phyloP scores from a whole-genome alignment of 768 basidiomycete genomes.

The Hemileccinum rubropunctum region DNA sequence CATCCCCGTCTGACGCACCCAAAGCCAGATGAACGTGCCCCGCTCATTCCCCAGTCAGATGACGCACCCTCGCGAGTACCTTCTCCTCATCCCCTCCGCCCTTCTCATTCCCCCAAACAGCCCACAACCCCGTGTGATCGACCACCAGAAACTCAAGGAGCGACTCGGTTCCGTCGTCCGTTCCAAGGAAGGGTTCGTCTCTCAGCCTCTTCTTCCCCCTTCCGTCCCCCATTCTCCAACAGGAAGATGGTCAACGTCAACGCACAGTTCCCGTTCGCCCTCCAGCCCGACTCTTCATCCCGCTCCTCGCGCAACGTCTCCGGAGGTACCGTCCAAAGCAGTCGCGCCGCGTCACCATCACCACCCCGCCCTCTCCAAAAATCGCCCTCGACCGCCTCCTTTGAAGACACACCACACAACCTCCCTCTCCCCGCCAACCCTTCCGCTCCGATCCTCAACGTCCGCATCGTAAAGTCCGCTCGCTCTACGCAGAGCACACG shows the following conservation, averaged over 20 bases:
- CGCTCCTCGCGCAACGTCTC: constrained; percentile 35
- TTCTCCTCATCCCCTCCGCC: not conserved
- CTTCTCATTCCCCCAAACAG: constrained; percentile 10
- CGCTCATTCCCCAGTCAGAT: constrained; percentile 27
- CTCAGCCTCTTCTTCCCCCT: not conserved
- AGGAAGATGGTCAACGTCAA: constrained; percentile 75
- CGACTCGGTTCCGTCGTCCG: constrained; percentile 55
- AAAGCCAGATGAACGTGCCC: constrained; percentile 23
- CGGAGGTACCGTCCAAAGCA: constrained; percentile 23
- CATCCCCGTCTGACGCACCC: not conserved
- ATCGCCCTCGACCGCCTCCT: constrained; percentile 21
- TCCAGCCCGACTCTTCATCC: constrained; percentile 35
- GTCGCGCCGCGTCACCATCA: constrained; percentile 20
- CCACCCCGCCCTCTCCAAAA: constrained; percentile 20
- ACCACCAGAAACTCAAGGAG: constrained; percentile 51
- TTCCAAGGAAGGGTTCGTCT: constrained; percentile 55
- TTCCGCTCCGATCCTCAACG: constrained; percentile 18
- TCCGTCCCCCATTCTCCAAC: constrained; percentile 1
- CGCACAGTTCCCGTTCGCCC: constrained; percentile 58
- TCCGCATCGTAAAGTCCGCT: constrained; percentile 23
- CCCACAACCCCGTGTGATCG: constrained; percentile 35
- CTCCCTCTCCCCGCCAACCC: not conserved
- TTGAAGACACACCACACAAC: constrained; percentile 6
- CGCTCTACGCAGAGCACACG: constrained; percentile 21
- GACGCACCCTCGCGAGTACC: constrained; percentile 26